Percentiles rank a stretch among this genome's conserved stretches.
Conservation (phyloP, 164 flowering plant genomes). For the Vitis rupestris region DNA sequence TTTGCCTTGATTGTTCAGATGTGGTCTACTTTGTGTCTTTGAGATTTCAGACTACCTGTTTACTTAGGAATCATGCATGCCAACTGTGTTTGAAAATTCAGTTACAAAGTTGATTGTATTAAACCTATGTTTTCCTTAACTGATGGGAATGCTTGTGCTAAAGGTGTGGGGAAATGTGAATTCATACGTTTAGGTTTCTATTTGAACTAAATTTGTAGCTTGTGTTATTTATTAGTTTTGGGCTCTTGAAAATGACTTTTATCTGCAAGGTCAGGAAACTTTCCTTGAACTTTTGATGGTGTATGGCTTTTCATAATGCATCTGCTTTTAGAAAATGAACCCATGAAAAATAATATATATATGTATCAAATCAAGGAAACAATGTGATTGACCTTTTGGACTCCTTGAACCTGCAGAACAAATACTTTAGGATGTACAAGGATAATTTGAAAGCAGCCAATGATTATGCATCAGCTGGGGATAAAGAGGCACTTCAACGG, state of each 20-base stretch:
- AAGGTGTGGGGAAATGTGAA: background rate
- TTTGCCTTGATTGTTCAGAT: too few species aligned
- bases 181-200: background rate
- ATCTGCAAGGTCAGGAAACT: background rate
- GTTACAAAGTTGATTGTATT: too few species aligned
- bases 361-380: background rate
- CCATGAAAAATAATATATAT: background rate
- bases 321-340: background rate
- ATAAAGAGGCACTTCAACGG: slow-evolving; percentile 49
- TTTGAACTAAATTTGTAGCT: background rate
- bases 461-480: slow-evolving; percentile 41
- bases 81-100: too few species aligned
- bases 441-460: slow-evolving; percentile 45
- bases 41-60: too few species aligned
- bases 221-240: background rate
- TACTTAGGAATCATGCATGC: too few species aligned
- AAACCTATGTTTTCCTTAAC: too few species aligned
- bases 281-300: too few species aligned
- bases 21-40: too few species aligned
- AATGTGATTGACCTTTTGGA: background rate
- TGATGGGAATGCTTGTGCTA: background rate
- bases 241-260: background rate
- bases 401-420: slow-evolving; percentile 48
- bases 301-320: background rate
- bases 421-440: slow-evolving; percentile 55